Evolutionary conservation across 805 yeast genomes (phyloP), one percentile per base, ranked within the genome.

Genomic region (Saccharomycopsis guyanensis): DNA sequence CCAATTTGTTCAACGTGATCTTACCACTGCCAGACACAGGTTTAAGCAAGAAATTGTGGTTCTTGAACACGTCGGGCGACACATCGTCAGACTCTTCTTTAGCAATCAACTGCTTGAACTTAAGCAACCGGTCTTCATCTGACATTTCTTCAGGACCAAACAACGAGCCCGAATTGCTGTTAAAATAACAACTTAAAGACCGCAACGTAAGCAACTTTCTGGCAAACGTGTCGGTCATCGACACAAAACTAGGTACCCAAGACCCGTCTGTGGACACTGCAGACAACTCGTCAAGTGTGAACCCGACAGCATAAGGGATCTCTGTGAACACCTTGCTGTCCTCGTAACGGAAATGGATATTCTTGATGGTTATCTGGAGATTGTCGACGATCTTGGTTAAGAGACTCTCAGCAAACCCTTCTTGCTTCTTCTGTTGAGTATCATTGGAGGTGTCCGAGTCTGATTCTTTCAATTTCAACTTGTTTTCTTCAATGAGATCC

Each of bases 1-100:
- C 93, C 3, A 69, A 61, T 59, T 93, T 93, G 64, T 86, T 86
- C 13, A 93, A 66, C 0, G 88, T 80, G 29, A 94, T 63, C 56
- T 80, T 82, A 32, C 97, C 97, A 36, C 72, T 69, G 22, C 97
- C 97, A 7, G 87, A 78, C 1, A 93, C 96, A 0, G 99, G 99
- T 47, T 81, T 75, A 49, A 93, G 64, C 6, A 93, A 66, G 55
- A 71, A 82, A 53, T 82, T 84, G 25, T 70, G 61, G 19, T 60
- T 57, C 7, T 38, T 36, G 38, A 46, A 46, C 19, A 50, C 33
- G 19, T 31, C 22, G 16, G 20, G 13, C 37, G 4, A 5, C 16
- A 19, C 33, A 3, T 20, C 8, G n/a, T 45, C 27, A 32, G 45
- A 38, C 13, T 51, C 39, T 40, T 61, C 56, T 27, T 45, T 49